Evolutionary conservation across 768 basidiomycete species (phyloP).

Genomic region (Tephrocybe sp.): DNA sequence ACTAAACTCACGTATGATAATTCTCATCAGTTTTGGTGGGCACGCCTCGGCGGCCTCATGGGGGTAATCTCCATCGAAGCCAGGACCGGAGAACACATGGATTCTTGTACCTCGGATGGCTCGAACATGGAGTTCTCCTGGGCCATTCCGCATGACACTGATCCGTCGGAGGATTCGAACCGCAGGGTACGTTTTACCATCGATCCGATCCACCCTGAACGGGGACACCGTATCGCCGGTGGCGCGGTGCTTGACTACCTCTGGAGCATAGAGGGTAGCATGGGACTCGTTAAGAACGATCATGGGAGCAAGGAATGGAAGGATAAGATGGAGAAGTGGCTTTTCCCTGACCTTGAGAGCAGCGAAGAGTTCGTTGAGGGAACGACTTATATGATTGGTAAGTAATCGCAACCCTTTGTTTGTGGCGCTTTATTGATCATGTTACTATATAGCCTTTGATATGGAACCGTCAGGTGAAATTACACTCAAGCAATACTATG

Average conservation of each 20-base stretch:
- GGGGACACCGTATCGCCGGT: conserved; percentile 14
- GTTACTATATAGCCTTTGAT: conserved; percentile 13
- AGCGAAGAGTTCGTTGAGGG: conserved; percentile 12
- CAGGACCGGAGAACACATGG: conserved; percentile 11
- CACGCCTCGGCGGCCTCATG: conserved; percentile 16
- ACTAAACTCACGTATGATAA: neutral
- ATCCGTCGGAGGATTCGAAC: conserved; percentile 14
- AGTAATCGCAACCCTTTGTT: conserved; percentile 1
- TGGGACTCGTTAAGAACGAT: conserved; percentile 13
- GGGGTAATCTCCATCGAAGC: conserved; percentile 11
- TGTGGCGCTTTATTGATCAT: conserved; percentile 9
- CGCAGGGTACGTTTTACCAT: conserved; percentile 15
- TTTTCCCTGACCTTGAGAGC: conserved; percentile 14
- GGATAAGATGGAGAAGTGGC: conserved; percentile 14
- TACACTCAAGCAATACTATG: conserved; percentile 15
- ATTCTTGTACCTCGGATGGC: conserved; percentile 15
- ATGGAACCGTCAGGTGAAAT: conserved; percentile 15
- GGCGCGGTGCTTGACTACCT: conserved; percentile 14
- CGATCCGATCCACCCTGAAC: conserved; percentile 17
- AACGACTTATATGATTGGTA: conserved; percentile 15
- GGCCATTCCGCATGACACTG: conserved; percentile 13
- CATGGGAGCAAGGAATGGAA: conserved; percentile 13
- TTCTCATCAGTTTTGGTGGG: conserved; percentile 15
- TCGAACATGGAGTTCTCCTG: conserved; percentile 17
- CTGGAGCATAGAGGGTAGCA: conserved; percentile 11